Evolutionary conservation across 768 basidiomycete species (phyloP).

Genomic region (Mycena filopes): DNA sequence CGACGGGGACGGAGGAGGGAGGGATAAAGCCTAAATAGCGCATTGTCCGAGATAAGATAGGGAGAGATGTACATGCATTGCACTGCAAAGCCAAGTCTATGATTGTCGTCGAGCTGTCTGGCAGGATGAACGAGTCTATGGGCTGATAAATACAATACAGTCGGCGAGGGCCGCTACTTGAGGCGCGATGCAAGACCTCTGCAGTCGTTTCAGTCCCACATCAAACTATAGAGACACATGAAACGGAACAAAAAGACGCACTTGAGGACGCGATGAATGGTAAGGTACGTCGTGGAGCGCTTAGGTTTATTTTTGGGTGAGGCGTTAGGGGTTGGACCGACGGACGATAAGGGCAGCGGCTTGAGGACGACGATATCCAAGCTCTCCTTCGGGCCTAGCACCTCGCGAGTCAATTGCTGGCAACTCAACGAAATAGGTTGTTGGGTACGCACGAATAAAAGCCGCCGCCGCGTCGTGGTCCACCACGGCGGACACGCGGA

Average conservation of each 20-base stretch:
- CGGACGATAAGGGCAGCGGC: neutral
- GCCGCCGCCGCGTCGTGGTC: conserved; percentile 14
- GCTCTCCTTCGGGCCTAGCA: conserved; percentile 1
- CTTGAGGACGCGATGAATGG: conserved; percentile 24
- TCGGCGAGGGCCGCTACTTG: conserved; percentile 12
- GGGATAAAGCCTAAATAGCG: too few species aligned
- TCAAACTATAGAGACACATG: neutral
- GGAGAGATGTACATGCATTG: too few species aligned
- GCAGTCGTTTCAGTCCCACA: neutral
- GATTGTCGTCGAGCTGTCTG: too few species aligned
- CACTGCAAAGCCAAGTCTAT: too few species aligned
- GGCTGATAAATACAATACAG: neutral
- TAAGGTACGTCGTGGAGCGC: conserved; percentile 10
- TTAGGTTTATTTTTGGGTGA: neutral
- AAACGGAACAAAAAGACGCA: neutral
- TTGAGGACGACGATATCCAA: conserved; percentile 20
- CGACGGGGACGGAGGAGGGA: too few species aligned
- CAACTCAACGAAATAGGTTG: neutral
- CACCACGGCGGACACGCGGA: conserved; percentile 15
- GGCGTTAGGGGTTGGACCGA: neutral
- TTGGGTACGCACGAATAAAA: conserved; percentile 16
- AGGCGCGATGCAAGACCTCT: conserved; percentile 22
- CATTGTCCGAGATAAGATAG: too few species aligned
- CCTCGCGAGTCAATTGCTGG: neutral
- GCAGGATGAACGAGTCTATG: too few species aligned